phyloP scores from a whole-genome alignment of 1,284 basidiomycete genomes.

The Garcileccinum viscosum region DNA sequence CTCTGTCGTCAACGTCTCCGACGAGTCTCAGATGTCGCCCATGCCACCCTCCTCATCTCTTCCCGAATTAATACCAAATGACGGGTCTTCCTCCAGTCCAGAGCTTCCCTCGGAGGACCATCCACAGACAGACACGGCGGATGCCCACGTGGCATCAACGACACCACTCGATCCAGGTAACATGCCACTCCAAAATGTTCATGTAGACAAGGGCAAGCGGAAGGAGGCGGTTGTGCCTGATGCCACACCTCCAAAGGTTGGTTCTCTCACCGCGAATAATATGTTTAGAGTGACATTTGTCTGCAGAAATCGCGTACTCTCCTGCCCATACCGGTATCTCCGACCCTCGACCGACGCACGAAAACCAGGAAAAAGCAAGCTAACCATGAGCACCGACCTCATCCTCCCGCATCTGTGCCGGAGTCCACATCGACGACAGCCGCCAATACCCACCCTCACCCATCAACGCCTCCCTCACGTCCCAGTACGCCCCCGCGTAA shows the following conservation, averaged over 20 bases:
- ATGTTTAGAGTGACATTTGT: conserved; percentile 10
- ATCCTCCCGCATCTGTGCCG: conserved; percentile 36
- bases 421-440: conserved; percentile 7
- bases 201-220: conserved; percentile 21
- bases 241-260: conserved; percentile 37
- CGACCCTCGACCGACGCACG: conserved; percentile 49
- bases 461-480: conserved; percentile 37
- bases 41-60: conserved; percentile 45
- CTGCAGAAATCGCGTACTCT: conserved; percentile 41
- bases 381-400: conserved; percentile 33
- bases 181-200: conserved; percentile 14
- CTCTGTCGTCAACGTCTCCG: conserved; percentile 31
- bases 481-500: conserved; percentile 40
- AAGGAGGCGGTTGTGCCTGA: conserved; percentile 19
- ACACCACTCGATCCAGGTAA: conserved; percentile 23
- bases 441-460: conserved; percentile 33
- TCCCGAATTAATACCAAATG: conserved; percentile 67
- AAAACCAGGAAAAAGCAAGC: conserved; percentile 41
- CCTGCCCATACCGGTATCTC: conserved; percentile 57
- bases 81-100: conserved; percentile 74
- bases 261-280: neutral
- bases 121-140: conserved; percentile 23
- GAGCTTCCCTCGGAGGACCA: conserved; percentile 46
- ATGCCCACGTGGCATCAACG: conserved; percentile 23
- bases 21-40: conserved; percentile 32